Conservation (phyloP, 2,329 filamentous ascomycete species). For the Cryphonectria nitschkei region DNA sequence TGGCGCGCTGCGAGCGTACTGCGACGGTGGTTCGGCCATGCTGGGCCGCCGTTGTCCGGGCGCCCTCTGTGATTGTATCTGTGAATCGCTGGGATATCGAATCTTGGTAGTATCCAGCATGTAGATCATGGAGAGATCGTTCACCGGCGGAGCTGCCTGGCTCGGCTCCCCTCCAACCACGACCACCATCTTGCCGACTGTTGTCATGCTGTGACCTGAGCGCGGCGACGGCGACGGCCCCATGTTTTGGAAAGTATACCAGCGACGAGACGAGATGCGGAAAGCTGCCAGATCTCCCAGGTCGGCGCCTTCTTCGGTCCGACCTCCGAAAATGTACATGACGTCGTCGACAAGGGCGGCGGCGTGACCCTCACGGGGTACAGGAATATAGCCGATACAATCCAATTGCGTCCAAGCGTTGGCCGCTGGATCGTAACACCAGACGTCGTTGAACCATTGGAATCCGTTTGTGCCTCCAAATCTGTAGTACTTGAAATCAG, state of each 20-base stretch:
- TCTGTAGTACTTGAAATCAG: conserved; percentile 47
- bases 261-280: conserved; percentile 75
- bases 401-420: conserved; percentile 89
- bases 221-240: conserved; percentile 90
- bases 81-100: conserved; percentile 83
- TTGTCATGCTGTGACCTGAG: conserved; percentile 97
- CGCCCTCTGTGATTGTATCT: conserved; percentile 41
- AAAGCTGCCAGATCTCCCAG: conserved; percentile 89
- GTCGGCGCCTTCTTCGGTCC: conserved; percentile 90
- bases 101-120: conserved; percentile 95
- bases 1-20: conserved; percentile 42
- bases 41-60: conserved; percentile 38
- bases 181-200: conserved; percentile 88
- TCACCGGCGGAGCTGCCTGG: conserved; percentile 77
- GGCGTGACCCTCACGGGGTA: conserved; percentile 90
- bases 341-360: conserved; percentile 93
- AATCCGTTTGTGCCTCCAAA: conserved; percentile 97
- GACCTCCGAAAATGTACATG: conserved; percentile 98
- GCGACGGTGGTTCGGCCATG: conserved; percentile 36
- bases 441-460: conserved; percentile 99
- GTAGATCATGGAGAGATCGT: conserved; percentile 87
- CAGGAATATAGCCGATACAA: conserved; percentile 96
- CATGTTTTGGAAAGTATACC: conserved; percentile 99
- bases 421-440: conserved; percentile 84
- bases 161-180: conserved; percentile 94